These are phyloP conservation scores for Wickerhamiella allomyrinae DNA, from an alignment of 805 yeast species.

Conservation along the genomic window DNA sequence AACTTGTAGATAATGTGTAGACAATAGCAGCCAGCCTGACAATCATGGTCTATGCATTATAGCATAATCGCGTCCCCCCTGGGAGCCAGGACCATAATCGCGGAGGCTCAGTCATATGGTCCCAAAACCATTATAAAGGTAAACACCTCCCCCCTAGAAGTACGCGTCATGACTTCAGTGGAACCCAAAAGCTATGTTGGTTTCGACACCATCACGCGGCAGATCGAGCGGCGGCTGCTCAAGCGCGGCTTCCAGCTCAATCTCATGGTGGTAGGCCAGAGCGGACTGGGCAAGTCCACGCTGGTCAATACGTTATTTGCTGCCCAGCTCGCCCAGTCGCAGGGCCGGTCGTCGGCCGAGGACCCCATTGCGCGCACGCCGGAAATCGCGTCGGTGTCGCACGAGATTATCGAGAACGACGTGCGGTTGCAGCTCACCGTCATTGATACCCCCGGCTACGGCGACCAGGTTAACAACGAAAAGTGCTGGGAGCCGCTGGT, in stretches of 20 bases:
- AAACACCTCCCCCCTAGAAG: neutral
- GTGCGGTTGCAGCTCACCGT: constrained; percentile 76
- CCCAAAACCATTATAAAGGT: no score
- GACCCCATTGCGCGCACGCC: constrained; percentile 78
- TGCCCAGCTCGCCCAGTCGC: constrained; percentile 57
- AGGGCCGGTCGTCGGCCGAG: constrained; percentile 51
- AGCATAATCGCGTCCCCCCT: no score
- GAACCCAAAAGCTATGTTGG: constrained; percentile 75
- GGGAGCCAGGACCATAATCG: no score
- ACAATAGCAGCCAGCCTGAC: no score
- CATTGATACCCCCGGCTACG: constrained; percentile 96
- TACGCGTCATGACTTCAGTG: constrained; percentile 7
- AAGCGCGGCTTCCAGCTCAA: constrained; percentile 92
- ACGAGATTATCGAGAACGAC: constrained; percentile 61
- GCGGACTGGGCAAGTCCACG: constrained; percentile 92
- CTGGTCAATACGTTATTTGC: constrained; percentile 82
- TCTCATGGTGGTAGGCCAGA: constrained; percentile 78
- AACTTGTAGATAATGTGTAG: no score
- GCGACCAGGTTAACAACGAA: constrained; percentile 89
- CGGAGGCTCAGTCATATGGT: no score
- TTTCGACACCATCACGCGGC: constrained; percentile 89
- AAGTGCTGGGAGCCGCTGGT: constrained; percentile 95
- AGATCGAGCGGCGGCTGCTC: constrained; percentile 81
- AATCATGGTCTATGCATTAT: no score
- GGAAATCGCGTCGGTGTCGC: constrained; percentile 42